Base-by-base conservation (phyloP, 2,329 filamentous ascomycete genomes). In the Didymella glomerata region DNA sequence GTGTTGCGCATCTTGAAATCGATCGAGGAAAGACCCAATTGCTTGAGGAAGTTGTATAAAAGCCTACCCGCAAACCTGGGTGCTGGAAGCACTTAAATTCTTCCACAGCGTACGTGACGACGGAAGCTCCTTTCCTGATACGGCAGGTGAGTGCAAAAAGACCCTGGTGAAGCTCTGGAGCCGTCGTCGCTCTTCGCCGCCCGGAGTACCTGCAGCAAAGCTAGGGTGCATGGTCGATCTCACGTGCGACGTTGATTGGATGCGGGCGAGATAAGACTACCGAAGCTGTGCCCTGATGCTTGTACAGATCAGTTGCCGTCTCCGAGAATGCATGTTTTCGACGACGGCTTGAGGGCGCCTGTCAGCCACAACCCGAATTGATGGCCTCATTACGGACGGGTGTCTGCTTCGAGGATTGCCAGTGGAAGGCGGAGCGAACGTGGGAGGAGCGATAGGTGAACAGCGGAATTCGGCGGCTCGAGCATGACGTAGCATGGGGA, bases 171-270 rank as follows among this genome's bases (percentile, higher is more conserved):
- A 51, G 54, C 54, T 47, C 54, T 54, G 36, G 55, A 57, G 48
- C 42, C 55, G 34, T 54, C 57, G 41, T 60, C 57, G 57, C 57
- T 60, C 40, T 48, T 60, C 57, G 57, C 57, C 57, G 57, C 52
- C 44, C 52, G 67, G 68, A 54, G 73, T 72, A 68, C 69, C 69
- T 75, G 69, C 72, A 73, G 66, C 36, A 48, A 59, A 52, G 57
- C 68, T 65, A 66, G 55, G 58, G 44, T 62, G 55, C 25, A 46
- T 46, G 42, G 22, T 64, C 63, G 57, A 51, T 49, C 54, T 71
- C 71, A 72, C 69, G 72, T 75, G 72, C 63, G 41, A 38, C 48
- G 49, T 66, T 67, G 49, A 75, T 75, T 75, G 73, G 73, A 55
- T 64, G 61, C 54, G 60, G 60, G 40, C 22, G 51, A 62, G 65